Conservation (phyloP, 257 asterid species). For the Solanum habrochaites region DNA sequence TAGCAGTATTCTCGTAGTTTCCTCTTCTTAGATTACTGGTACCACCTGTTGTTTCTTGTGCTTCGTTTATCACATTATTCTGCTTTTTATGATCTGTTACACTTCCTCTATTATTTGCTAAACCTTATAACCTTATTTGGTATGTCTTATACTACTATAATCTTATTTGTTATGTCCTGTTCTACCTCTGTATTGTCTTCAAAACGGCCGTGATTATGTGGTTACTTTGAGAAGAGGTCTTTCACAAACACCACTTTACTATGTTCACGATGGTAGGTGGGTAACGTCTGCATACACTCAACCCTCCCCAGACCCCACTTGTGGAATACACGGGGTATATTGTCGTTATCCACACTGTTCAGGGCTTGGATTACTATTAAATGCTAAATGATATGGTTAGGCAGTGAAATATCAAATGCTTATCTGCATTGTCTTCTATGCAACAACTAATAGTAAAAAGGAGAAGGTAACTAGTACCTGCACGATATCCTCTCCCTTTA, state of each 20-base stretch:
- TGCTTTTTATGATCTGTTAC: background rate
- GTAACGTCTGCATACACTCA: background rate
- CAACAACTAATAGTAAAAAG: background rate
- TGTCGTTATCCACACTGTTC: background rate
- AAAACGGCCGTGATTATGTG: background rate
- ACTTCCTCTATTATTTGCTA: background rate
- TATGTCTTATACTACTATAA: background rate
- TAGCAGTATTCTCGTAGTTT: background rate
- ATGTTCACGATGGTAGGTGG: background rate
- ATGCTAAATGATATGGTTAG: background rate
- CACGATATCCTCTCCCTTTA: slow-evolving; percentile 94
- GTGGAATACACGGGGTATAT: background rate
- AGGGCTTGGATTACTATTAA: background rate
- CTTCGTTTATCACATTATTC: background rate
- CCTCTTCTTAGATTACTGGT: background rate
- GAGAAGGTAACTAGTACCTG: slow-evolving; percentile 38
- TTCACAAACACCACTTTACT: background rate
- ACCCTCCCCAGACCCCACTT: background rate
- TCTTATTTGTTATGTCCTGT: background rate
- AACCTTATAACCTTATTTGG: background rate
- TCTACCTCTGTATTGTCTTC: background rate
- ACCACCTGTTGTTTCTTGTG: background rate
- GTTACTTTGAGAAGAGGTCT: background rate
- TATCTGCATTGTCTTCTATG: background rate
- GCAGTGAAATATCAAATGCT: background rate